Conservation (phyloP, 2,329 filamentous ascomycete species). For the Helicocarpus griseus region DNA sequence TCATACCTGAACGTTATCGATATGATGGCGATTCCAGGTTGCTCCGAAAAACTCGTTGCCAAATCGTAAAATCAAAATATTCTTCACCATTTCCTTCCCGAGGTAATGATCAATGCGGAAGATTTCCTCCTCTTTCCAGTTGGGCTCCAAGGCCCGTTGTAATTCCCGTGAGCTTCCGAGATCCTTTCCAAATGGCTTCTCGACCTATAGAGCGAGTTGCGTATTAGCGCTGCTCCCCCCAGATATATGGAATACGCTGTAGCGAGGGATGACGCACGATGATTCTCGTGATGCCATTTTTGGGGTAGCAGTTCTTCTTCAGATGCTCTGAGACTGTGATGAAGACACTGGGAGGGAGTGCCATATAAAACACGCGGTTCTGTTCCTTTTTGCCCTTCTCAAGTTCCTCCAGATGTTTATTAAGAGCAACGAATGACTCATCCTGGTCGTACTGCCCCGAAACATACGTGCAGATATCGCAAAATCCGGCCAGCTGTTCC, state of each 20-base stretch:
- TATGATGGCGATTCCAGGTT: conserved; percentile 98
- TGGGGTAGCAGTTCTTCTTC: conserved; percentile 94
- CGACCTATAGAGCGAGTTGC: conserved; percentile 51
- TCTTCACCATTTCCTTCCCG: conserved; percentile 99
- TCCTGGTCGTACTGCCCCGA: conserved; percentile 98
- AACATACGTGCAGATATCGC: conserved; percentile 78
- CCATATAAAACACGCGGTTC: conserved; percentile 98
- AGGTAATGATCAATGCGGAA: conserved; percentile 99
- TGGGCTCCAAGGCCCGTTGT: conserved; percentile 86
- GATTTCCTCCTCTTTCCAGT: conserved; percentile 98
- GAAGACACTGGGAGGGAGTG: conserved; percentile 93
- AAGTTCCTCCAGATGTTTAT: conserved; percentile 74
- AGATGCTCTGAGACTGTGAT: conserved; percentile 94
- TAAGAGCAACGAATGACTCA: conserved; percentile 79
- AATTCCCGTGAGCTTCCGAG: conserved; percentile 87
- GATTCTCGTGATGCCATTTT: conserved; percentile 80
- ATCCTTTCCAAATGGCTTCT: conserved; percentile 99
- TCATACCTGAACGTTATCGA: conserved; percentile 82
- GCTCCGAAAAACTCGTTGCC: conserved; percentile 98
- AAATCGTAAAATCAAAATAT: conserved; percentile 94
- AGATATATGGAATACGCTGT: background rate
- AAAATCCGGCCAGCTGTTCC: conserved; percentile 87
- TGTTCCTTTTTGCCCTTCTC: conserved; percentile 75
- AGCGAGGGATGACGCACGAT: conserved; percentile 56
- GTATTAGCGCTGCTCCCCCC: background rate